A percentile compares a stretch with the other conserved stretches of the same genome.
These are phyloP conservation scores for Ceratocystis papillata DNA, from an alignment of 2,329 filamentous ascomycete genomes.

Conservation along the genomic window DNA sequence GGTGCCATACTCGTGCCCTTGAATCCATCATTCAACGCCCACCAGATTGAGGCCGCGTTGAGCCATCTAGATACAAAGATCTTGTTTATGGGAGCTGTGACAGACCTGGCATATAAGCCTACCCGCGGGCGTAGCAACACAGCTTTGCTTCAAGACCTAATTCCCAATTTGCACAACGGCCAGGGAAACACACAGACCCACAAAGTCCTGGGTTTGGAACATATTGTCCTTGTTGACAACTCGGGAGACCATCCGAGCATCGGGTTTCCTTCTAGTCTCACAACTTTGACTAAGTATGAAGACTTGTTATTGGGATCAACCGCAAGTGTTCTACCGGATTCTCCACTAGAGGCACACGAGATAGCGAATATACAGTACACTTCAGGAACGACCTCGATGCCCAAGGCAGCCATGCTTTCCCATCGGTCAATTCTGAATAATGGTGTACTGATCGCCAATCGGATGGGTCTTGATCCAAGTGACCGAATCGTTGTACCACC, in stretches of 20 bases:
- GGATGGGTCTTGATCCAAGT: conserved; percentile 65
- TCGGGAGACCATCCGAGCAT: conserved; percentile 40
- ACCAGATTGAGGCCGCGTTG: conserved; percentile 68
- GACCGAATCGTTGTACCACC: conserved; percentile 79
- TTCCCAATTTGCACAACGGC: conserved; percentile 34
- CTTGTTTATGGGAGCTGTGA: conserved; percentile 77
- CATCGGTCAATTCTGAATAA: conserved; percentile 90
- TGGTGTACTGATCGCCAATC: conserved; percentile 67
- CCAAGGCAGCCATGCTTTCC: conserved; percentile 82
- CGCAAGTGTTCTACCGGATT: conserved; percentile 35
- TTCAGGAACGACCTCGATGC: conserved; percentile 79
- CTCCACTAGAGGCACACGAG: conserved; percentile 49
- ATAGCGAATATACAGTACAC: conserved; percentile 95
- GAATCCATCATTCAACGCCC: conserved; percentile 76
- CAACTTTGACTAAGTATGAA: conserved; percentile 39
- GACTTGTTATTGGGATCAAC: conserved; percentile 33
- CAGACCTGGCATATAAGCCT: conserved; percentile 62
- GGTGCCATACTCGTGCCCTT: conserved; percentile 90
- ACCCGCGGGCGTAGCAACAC: conserved; percentile 45
- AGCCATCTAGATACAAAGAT: conserved; percentile 62
- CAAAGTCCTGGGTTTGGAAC: conserved; percentile 56
- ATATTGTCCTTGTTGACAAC: conserved; percentile 72
- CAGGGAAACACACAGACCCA: conserved; percentile 33
- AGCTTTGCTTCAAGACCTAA: conserved; percentile 37
- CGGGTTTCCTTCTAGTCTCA: conserved; percentile 37